These are phyloP conservation scores for Paraconiothyrium sp. DNA, from an alignment of 2,329 filamentous ascomycete genomes.

Conservation along the genomic window DNA sequence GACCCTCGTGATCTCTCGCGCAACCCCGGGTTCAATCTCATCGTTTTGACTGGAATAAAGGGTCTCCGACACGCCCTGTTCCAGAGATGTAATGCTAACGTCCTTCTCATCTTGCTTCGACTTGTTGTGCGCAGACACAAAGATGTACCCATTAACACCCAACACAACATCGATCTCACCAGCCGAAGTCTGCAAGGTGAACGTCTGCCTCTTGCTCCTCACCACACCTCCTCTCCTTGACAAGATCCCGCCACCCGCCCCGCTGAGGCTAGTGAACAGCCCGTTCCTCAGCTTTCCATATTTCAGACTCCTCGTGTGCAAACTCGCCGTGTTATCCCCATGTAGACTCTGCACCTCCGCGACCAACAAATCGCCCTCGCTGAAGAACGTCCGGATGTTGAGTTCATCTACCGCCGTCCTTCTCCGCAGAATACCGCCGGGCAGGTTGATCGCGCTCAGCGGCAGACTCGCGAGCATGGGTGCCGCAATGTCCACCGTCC, in stretches of 20 bases:
- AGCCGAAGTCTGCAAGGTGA: slow-evolving; percentile 71
- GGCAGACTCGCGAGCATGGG: slow-evolving; percentile 86
- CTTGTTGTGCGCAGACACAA: slow-evolving; percentile 86
- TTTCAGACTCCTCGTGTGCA: slow-evolving; percentile 90
- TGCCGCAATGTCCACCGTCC: slow-evolving; percentile 94
- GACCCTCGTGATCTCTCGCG: slow-evolving; percentile 87
- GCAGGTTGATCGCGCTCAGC: slow-evolving; percentile 90
- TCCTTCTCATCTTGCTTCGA: slow-evolving; percentile 61
- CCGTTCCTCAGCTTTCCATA: slow-evolving; percentile 97
- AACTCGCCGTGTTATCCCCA: slow-evolving; percentile 81
- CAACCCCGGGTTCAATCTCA: slow-evolving; percentile 76
- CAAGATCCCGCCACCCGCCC: slow-evolving; percentile 72
- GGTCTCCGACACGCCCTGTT: slow-evolving; percentile 83
- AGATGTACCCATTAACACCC: slow-evolving; percentile 97
- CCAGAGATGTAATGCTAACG: slow-evolving; percentile 80
- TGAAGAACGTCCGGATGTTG: slow-evolving; percentile 97
- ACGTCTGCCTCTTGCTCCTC: slow-evolving; percentile 83
- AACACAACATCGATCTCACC: slow-evolving; percentile 84
- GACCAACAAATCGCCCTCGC: slow-evolving; percentile 91
- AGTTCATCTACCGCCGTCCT: slow-evolving; percentile 95
- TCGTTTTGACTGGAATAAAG: slow-evolving; percentile 98
- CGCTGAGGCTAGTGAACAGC: slow-evolving; percentile 82
- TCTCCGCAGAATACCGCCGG: slow-evolving; percentile 89
- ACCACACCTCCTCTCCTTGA: slow-evolving; percentile 75
- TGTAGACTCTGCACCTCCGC: slow-evolving; percentile 94